phyloP scores from a whole-genome alignment of 2,329 filamentous ascomycete genomes.

The Emydomyces testavorans region DNA sequence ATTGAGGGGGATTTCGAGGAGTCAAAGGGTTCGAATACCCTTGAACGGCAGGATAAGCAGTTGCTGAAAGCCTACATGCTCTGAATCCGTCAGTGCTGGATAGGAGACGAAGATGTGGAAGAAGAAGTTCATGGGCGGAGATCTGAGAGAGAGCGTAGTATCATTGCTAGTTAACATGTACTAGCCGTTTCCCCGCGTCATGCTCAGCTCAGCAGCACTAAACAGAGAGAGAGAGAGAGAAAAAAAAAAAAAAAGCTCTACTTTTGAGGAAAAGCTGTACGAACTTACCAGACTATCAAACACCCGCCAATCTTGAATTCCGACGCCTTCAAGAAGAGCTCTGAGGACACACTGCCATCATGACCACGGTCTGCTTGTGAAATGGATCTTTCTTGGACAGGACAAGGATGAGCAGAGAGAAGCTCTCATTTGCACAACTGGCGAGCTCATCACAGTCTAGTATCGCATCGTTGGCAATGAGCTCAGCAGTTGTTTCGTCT shows the following conservation, averaged over 20 bases:
- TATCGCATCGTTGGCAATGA: background rate
- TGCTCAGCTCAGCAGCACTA: background rate
- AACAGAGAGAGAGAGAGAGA: too few relatives aligned
- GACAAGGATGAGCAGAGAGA: background rate
- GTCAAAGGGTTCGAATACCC: conserved; percentile 16
- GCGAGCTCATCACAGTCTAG: background rate
- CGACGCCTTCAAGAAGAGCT: too few relatives aligned
- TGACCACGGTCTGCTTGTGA: background rate
- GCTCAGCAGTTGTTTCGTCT: background rate
- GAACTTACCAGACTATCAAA: too few relatives aligned
- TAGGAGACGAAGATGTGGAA: conserved; percentile 22
- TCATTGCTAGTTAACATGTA: conserved; percentile 14
- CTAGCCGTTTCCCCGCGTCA: conserved; percentile 16
- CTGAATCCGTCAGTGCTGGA: conserved; percentile 3
- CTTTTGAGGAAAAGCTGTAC: background rate
- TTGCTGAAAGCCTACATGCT: conserved; percentile 20
- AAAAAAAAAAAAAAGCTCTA: background rate
- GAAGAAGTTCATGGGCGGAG: conserved; percentile 20
- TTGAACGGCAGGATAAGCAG: conserved; percentile 13
- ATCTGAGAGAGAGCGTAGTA: conserved; percentile 10
- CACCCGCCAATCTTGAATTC: too few relatives aligned
- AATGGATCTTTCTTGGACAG: background rate
- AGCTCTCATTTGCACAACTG: background rate
- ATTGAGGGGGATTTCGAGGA: conserved; percentile 18
- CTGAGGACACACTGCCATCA: background rate